These are phyloP conservation scores for Leishmania guyanensis DNA, from an alignment of 208 protist genomes.

Conservation along the genomic window DNA sequence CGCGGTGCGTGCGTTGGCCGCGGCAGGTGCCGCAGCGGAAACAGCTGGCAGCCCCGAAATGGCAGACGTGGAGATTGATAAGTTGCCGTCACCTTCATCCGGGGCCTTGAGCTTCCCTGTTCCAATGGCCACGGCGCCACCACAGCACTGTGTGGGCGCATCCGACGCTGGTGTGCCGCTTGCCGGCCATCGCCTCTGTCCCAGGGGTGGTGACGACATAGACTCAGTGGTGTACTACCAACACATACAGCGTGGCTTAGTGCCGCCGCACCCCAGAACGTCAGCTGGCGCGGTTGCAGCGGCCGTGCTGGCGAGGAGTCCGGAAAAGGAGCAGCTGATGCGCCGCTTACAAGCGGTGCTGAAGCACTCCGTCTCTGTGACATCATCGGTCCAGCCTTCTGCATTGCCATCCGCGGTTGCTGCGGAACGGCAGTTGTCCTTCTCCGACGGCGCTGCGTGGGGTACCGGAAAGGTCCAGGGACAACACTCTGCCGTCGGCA, in stretches of 20 bases:
- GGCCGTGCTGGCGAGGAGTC: not conserved
- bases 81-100: not conserved
- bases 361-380: not conserved
- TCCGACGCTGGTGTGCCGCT: not conserved
- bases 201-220: not conserved
- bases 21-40: not conserved
- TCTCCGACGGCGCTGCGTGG: not conserved
- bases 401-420: slow-evolving; percentile 1
- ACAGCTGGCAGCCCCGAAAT: not conserved
- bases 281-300: not conserved
- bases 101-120: not conserved
- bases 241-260: not conserved
- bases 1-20: slow-evolving; percentile 17
- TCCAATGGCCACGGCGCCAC: not conserved
- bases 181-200: not conserved
- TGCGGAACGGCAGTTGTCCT: not conserved
- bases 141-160: not conserved
- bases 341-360: slow-evolving; percentile 21
- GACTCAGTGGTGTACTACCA: slow-evolving; percentile 7
- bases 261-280: not conserved
- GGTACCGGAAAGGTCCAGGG: not conserved
- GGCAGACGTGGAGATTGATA: not conserved
- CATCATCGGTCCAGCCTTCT: slow-evolving; percentile 1
- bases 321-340: slow-evolving; percentile 27
- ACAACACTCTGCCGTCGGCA: not conserved